Evolutionary conservation across 2,329 filamentous ascomycete genomes (phyloP), one percentile per base, ranked within the genome.

Genomic region (Massarina eburnea): DNA sequence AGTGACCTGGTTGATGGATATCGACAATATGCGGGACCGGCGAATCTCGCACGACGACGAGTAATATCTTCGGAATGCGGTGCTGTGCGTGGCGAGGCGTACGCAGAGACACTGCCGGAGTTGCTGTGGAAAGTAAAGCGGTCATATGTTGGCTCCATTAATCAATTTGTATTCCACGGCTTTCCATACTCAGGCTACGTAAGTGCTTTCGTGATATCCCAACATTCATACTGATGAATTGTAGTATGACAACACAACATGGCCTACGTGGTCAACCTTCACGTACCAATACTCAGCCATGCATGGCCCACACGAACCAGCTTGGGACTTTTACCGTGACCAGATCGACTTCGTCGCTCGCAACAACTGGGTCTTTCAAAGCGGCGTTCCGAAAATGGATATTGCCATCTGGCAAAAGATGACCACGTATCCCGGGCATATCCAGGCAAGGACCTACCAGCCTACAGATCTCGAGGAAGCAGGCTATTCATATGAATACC

Each of bases 201-300:
- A 26, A 7, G 24, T 26, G 10, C 24, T 10, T 10, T 10, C 24
- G 10, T 26, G 6, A 6, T 26, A 6, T 26, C 24, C 10, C 24
- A 10, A 26, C 7, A 26, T 6, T 7, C 10, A 7, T 26, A 10
- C 24, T 26, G 10, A 10, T n/a, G 7, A 26, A 26, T 26, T 7
- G 10, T 26, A 26, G 24, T 79, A 77, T 44, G 58, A 57, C 0
- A 70, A 73, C 38, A 78, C 76, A 0, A 77, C 76, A 0, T 79
- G 76, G 76, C 77, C 76, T 0, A 71, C 70, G 0, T 76, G 67
- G 40, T 70, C 70, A 0, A 67, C 74, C 0, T 78, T 78, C 45
- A 49, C 46, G 9, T 78, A 75, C 49, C 38, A 60, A 0, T 76
- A 71, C 44, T 66, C 68, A 0, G 71, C 72, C 9, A 66, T 71